These are phyloP conservation scores for Cucumis melo DNA, from an alignment of 306 rosid genomes.

Conservation along the genomic window DNA sequence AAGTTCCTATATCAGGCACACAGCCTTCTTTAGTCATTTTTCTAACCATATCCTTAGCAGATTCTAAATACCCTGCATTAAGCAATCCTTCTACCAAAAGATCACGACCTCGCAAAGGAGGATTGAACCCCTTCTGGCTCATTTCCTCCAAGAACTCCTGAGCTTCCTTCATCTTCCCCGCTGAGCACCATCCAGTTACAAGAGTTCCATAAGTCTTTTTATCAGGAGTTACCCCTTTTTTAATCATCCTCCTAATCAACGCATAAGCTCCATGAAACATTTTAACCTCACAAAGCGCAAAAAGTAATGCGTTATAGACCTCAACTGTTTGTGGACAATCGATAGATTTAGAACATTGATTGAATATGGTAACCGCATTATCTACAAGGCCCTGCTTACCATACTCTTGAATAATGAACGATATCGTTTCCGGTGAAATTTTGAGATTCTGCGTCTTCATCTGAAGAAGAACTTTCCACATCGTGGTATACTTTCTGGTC, in stretches of 20 bases:
- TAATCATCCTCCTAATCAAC: conserved; percentile 59
- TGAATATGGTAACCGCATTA: conserved; percentile 63
- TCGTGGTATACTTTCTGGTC: conserved; percentile 49
- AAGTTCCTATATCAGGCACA: conserved; percentile 54
- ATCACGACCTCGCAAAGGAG: conserved; percentile 81
- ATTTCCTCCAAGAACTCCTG: conserved; percentile 53
- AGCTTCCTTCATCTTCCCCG: conserved; percentile 72
- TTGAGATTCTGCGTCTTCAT: conserved; percentile 36
- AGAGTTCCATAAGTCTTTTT: conserved; percentile 48
- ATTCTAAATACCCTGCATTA: conserved; percentile 58
- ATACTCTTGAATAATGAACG: conserved; percentile 47
- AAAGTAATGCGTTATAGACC: conserved; percentile 57
- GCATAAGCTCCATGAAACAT: conserved; percentile 80
- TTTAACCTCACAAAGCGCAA: conserved; percentile 50
- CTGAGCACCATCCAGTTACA: conserved; percentile 83
- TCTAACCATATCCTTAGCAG: conserved; percentile 62
- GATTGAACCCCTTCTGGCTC: conserved; percentile 70
- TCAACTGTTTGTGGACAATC: conserved; percentile 36
- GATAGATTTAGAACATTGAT: conserved; percentile 27
- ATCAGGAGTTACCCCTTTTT: conserved; percentile 43
- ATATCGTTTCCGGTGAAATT: conserved; percentile 48
- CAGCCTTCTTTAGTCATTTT: conserved; percentile 56
- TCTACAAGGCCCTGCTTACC: conserved; percentile 65
- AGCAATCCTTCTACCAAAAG: conserved; percentile 72
- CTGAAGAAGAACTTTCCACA: conserved; percentile 68